Base-by-base conservation (phyloP, 331 rosid species). In the Quercus phellos region DNA sequence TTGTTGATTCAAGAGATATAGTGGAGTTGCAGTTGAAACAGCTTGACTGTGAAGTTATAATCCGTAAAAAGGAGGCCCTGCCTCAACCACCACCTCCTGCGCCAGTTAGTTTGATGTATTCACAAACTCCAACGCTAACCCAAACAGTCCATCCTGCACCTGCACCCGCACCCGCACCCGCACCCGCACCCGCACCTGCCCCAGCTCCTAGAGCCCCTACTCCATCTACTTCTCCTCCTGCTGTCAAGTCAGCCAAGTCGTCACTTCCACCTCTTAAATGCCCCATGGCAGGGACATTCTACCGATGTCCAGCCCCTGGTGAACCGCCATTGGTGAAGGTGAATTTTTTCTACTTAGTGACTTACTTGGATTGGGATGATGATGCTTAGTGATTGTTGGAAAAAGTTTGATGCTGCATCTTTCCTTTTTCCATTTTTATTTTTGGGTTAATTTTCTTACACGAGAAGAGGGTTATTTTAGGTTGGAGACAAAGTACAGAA, bases 1-100 rank as follows among this genome's bases (percentile, higher is more conserved):
- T 92, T 78, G 97, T 92, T 77, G 94, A 92, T 88, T 88, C 97
- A n/a, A 85, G 97, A 81, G 97, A 92, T 77, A 90, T 92, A 64
- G 88, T 82, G 27, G 97, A 92, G 86, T 78, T 92, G 84, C 87
- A 79, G 78, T 24, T 92, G 83, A 90, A 92, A 82, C 94, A 92
- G 84, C 84, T 75, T 58, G 91, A 90, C 73, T 75, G 88, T 76
- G 97, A 92, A 79, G 83, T 92, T 73, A 53, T 76, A 18, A 92
- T 92, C 56, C 86, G 91, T 54, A 92, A 92, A 84, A 87, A 83
- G 76, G 94, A 92, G 82, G 97, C 97, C 79, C 35, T 92, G 68
- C 88, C 90, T 70, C 93, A 82, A 43, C 84, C 74, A 46, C 80
- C 80, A 6, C 74, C 88, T 82, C 84, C 89, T 51, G 75, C 84